These are phyloP conservation scores for Thelephora terrestris DNA, from an alignment of 1,284 basidiomycete species.

Conservation along the genomic window DNA sequence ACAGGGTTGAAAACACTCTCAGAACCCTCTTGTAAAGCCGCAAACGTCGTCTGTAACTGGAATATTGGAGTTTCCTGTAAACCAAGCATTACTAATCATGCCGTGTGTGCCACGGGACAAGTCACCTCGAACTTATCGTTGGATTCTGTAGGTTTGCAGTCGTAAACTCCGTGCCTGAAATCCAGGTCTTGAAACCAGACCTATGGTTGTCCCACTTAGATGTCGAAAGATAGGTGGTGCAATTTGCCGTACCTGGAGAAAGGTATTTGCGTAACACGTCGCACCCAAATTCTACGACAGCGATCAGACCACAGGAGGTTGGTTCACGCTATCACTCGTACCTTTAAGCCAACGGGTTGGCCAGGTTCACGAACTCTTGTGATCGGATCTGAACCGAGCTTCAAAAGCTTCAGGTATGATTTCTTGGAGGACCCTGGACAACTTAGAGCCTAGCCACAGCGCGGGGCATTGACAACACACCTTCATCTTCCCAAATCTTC, in stretches of 20 bases:
- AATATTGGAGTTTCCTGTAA: conserved; percentile 60
- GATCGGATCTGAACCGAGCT: conserved; percentile 44
- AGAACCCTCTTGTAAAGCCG: conserved; percentile 67
- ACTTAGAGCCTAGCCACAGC: conserved; percentile 1
- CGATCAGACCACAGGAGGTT: not conserved
- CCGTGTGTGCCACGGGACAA: conserved; percentile 1
- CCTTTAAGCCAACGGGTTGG: conserved; percentile 73
- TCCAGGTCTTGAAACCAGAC: conserved; percentile 54
- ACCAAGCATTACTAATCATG: conserved; percentile 4
- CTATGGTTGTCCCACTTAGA: conserved; percentile 17
- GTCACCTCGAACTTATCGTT: conserved; percentile 46
- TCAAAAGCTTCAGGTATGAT: conserved; percentile 41
- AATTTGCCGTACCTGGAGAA: conserved; percentile 59
- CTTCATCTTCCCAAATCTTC: conserved; percentile 62
- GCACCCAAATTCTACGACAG: conserved; percentile 74
- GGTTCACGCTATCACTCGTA: conserved; percentile 17
- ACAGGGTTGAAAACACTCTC: conserved; percentile 70
- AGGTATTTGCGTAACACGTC: conserved; percentile 90
- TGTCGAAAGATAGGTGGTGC: conserved; percentile 1
- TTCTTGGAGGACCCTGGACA: conserved; percentile 39
- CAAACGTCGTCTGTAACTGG: conserved; percentile 69
- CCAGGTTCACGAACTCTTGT: conserved; percentile 38
- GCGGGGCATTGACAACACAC: conserved; percentile 22
- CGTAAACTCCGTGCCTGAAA: conserved; percentile 49
- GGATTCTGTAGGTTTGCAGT: conserved; percentile 39